These are phyloP conservation scores for Penicillium robsamsonii DNA, from an alignment of 495 filamentous ascomycete genomes.

Conservation along the genomic window DNA sequence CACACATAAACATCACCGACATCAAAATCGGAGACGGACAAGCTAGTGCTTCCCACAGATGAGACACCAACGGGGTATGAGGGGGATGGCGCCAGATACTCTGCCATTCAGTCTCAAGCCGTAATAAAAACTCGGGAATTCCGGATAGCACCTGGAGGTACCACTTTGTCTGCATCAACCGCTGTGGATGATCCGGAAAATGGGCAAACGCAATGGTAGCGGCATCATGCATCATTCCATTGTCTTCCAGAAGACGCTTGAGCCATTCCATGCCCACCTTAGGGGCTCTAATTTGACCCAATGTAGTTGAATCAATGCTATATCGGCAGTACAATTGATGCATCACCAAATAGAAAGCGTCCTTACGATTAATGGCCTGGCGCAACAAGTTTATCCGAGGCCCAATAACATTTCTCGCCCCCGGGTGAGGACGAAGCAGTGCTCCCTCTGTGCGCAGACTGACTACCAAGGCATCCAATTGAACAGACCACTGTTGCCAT, in stretches of 20 bases:
- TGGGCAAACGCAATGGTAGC: constrained; percentile 1
- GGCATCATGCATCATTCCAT: constrained; percentile 8
- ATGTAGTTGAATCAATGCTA: constrained; percentile 19
- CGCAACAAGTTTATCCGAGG: constrained; percentile 56
- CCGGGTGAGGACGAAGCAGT: neutral
- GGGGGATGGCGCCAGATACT: neutral
- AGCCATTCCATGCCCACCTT: neutral
- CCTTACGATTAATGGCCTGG: constrained; percentile 54
- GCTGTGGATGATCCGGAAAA: constrained; percentile 1
- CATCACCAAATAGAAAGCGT: constrained; percentile 62
- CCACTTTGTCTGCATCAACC: neutral
- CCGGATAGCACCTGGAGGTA: neutral
- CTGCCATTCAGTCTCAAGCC: neutral
- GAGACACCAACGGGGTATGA: constrained; percentile 5
- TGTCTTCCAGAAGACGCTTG: constrained; percentile 13
- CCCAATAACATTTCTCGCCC: neutral
- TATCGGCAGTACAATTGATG: constrained; percentile 68
- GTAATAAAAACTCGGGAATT: neutral
- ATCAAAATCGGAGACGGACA: constrained; percentile 3
- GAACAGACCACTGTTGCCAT: constrained; percentile 15
- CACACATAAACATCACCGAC: constrained; percentile 10
- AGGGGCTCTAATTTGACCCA: constrained; percentile 10
- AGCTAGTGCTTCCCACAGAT: neutral
- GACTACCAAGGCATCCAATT: constrained; percentile 18
- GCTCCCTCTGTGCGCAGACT: neutral